A percentile compares a stretch with the other conserved stretches of the same genome.
These are phyloP conservation scores for Pleurotus giganteus DNA, from an alignment of 768 basidiomycete species.

Conservation along the genomic window DNA sequence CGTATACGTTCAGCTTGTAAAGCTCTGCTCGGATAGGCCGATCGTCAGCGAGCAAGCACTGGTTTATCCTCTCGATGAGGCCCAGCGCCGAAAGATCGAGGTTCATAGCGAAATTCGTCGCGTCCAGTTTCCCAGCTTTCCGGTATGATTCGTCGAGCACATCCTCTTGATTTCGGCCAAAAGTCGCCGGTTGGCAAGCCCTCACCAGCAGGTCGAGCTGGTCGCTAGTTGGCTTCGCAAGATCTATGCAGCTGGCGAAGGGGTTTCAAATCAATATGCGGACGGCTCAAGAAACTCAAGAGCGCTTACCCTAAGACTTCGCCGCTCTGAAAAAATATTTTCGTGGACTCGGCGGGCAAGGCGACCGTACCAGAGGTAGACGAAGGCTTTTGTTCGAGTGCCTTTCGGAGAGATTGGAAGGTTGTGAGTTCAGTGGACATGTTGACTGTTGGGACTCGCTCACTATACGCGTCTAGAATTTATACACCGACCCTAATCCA, in stretches of 20 bases:
- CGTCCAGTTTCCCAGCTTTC: conserved; percentile 32
- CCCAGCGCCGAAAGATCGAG: conserved; percentile 22
- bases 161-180: conserved; percentile 26
- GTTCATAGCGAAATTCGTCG: conserved; percentile 21
- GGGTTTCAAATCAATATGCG: background rate
- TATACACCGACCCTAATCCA: no score
- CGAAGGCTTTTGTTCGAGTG: no score
- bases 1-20: conserved; percentile 38
- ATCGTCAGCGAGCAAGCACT: conserved; percentile 15
- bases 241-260: background rate
- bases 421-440: no score
- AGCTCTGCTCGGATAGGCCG: conserved; percentile 24
- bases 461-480: no score
- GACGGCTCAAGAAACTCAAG: background rate
- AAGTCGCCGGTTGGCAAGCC: conserved; percentile 31
- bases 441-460: no score
- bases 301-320: background rate
- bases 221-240: background rate
- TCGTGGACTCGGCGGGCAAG: background rate
- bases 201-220: conserved; percentile 22
- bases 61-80: conserved; percentile 22
- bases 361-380: background rate
- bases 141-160: conserved; percentile 34
- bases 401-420: no score
- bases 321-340: conserved; percentile 5